Evolutionary conservation across 768 basidiomycete species (phyloP), one percentile per base, ranked within the genome.

Genomic region (Gautieria morchelliformis): DNA sequence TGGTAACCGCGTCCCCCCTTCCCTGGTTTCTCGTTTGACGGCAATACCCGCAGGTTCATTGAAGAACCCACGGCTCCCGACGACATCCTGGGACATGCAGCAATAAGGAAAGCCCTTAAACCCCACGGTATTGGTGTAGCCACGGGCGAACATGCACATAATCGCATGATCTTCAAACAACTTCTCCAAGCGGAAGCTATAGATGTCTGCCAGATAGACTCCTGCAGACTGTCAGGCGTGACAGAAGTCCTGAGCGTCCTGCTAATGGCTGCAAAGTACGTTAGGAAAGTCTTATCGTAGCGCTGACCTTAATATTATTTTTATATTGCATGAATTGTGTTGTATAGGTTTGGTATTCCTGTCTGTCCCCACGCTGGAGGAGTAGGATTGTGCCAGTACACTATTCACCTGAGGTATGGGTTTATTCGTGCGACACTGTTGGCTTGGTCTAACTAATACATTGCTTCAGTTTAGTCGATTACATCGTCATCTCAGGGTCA

Each of bases 281-380:
- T 63, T n/a, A 19, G 32, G 46, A 5, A 27, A 27, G 27, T 27
- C 27, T 27, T 27, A 27, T 27, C 5, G 27, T 27, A 27, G 27
- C 5, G 5, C 27, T 27, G n/a, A n/a, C n/a, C n/a, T n/a, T n/a
- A n/a, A n/a, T 27, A 27, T 27, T 27, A 27, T 27, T 27, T 27
- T 27, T 27, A 5, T 27, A 27, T 27, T 27, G 2, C 27, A 27
- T 27, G 27, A 27, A 27, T 40, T 42, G 20, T 19, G 46, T 32
- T 41, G 19, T 24, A 8, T 58, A 88, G 85, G 64, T 92, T 89
- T 65, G 88, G 87, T 48, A 77, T 92, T 33, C 83, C 87, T 4
- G 89, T 93, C 14, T 93, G 90, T 66, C 94, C 94, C 10, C 94
- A 97, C 67, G 93, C 94, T 0, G 94, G 94, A 40, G 94, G 94